Evolutionary conservation across 192 early-diverging fungal species (phyloP), one percentile per base, ranked within the genome.

Genomic region (Podila epigama): DNA sequence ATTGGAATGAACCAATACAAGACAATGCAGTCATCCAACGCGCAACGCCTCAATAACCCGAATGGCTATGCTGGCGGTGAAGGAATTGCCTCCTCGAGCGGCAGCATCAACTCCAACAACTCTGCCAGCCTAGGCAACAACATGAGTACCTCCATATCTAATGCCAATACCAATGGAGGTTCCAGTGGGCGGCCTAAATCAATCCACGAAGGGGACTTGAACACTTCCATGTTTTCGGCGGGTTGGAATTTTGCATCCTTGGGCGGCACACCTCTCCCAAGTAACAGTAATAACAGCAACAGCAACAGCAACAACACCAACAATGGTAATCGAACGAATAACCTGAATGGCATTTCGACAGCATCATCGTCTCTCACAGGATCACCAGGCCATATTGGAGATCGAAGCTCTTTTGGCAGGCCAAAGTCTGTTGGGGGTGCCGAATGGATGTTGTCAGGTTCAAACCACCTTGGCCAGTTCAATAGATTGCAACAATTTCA

Each of bases 371-470:
- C 63, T 20, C 60, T 50, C 37, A 56, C 75, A 54, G 58, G 64
- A 48, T 70, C 64, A 22, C 78, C 78, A 40, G 68, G 64, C 53
- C 59, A 70, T 18, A 80, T 69, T 56, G 66, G 60, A 4, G 67
- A 73, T 40, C 60, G 71, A 8, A 71, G 66, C 4, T 67, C 70
- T 10, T 72, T 75, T 36, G 79, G 79, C 42, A 66, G 83, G 29
- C 81, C 83, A 32, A 82, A 85, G 36, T 83, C 80, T 22, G 82
- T 83, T 25, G 70, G 83, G 28, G 85, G 83, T 15, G 71, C 78
- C 13, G 85, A 86, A 41, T 73, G 73, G 73, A 68, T 77, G 60
- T 31, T 77, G 50, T 68, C 65, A 13, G 53, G 60, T 15, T 60
- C 67, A 7, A 48, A 22, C 44, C 37, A 39, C 13, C 44, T 48